A percentile compares a stretch with the other conserved stretches of the same genome.
Evolutionary conservation across 1,284 basidiomycete species (phyloP).

Genomic region (Lentinula novae-zelandiae): DNA sequence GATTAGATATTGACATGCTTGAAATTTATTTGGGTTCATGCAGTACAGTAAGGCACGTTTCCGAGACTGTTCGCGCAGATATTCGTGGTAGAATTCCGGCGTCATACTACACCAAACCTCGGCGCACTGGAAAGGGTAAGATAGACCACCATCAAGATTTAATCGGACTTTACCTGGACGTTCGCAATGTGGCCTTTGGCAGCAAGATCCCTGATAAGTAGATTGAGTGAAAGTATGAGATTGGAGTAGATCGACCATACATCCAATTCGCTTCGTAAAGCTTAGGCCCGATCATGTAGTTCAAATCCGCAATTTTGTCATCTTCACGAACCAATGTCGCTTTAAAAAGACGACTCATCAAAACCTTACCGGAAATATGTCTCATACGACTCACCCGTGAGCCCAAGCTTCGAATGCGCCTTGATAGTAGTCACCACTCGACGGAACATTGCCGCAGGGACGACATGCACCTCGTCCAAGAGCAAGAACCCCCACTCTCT

Average conservation of each 20-base stretch:
- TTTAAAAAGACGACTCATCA: conserved; percentile 25
- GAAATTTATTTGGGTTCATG: conserved; percentile 99
- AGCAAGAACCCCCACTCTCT: conserved; percentile 96
- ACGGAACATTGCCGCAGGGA: conserved; percentile 95
- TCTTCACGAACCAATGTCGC: conserved; percentile 98
- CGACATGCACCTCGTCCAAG: conserved; percentile 96
- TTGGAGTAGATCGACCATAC: conserved; percentile 31
- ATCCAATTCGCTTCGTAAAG: conserved; percentile 99
- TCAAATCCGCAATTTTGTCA: conserved; percentile 98
- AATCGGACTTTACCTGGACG: conserved; percentile 68
- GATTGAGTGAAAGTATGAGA: conserved; percentile 6
- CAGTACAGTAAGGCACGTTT: conserved; percentile 97
- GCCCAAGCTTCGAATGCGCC: conserved; percentile 93
- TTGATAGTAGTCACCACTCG: conserved; percentile 96
- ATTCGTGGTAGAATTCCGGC: conserved; percentile 99
- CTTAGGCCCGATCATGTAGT: conserved; percentile 99
- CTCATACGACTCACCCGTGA: conserved; percentile 66
- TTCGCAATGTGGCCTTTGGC: conserved; percentile 99
- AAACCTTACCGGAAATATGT: neutral
- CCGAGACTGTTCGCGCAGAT: conserved; percentile 87
- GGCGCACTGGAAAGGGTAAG: conserved; percentile 64
- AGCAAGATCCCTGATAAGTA: conserved; percentile 74
- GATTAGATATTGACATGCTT: conserved; percentile 98
- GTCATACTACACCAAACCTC: conserved; percentile 99
- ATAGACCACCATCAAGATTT: neutral